Evolutionary conservation across 306 rosid genomes (phyloP), one percentile per base, ranked within the genome.

Genomic region (Acacia crassicarpa): DNA sequence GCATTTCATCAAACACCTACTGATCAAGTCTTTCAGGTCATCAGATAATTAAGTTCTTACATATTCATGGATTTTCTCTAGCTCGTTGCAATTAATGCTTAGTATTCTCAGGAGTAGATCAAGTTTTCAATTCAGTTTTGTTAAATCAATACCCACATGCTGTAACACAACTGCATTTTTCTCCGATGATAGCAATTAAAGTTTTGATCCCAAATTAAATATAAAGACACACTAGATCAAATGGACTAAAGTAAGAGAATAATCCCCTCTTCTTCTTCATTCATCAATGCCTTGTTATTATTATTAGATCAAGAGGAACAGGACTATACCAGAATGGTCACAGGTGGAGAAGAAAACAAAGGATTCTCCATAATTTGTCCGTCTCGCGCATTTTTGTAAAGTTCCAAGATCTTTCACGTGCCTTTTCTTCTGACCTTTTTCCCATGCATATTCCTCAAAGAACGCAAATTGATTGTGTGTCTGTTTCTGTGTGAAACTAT

Each of bases 11-110:
- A 87, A 84, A 62, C 76, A 22, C 67, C 87, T n/a, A 16, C 76
- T 8, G 86, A 89, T 73, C 76, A 82, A 77, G 89, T 81, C 45
- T 90, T 90, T 84, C 97, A 92, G 94, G 97, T 92, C 69, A 87
- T 92, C 69, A 87, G 77, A 41, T 32, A 38, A 6, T 5, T 35
- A 35, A 38, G 49, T 75, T 74, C 38, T 72, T 6, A 75, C 33
- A 67, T 67, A 1, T 43, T 10, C 48, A 65, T 71, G 35, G 38
- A 80, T 61, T 51, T 43, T 56, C n/a, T 15, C 10, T 63, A 6
- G 16, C 68, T 56, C 11, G n/a, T 56, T 20, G 63, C 9, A 56
- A 56, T 9, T n/a, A n/a, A 65, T 67, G 80, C 63, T 51, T 41
- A 17, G 22, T 66, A 20, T 74, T 54, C 41, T 35, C 59, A 6